These are phyloP conservation scores for Hymenoscyphus fructigenus DNA, from an alignment of 2,329 filamentous ascomycete species.

Conservation along the genomic window DNA sequence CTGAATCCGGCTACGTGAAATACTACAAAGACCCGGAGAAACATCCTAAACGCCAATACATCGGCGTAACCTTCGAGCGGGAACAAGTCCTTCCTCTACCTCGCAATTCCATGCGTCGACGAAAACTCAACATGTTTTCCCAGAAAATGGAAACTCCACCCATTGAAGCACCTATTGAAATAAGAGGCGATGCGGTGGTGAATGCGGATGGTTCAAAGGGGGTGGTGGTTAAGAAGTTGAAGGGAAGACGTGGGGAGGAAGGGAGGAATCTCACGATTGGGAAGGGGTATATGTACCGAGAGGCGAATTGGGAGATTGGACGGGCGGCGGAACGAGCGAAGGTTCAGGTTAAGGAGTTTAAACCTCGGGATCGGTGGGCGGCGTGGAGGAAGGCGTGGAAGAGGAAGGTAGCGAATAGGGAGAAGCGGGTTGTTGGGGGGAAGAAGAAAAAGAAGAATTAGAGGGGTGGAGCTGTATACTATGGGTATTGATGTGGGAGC, in stretches of 20 bases:
- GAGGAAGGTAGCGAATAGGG: slow-evolving; percentile 49
- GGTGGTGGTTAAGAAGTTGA: slow-evolving; percentile 11
- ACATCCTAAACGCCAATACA: slow-evolving; percentile 89
- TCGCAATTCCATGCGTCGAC: slow-evolving; percentile 67
- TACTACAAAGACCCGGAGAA: slow-evolving; percentile 87
- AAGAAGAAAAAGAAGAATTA: slow-evolving; percentile 28
- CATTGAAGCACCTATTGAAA: slow-evolving; percentile 12
- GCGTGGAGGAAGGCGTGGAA: slow-evolving; percentile 62
- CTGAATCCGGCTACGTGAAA: slow-evolving; percentile 84
- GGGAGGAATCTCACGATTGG: slow-evolving; percentile 43
- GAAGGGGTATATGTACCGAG: slow-evolving; percentile 62
- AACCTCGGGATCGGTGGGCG: slow-evolving; percentile 54
- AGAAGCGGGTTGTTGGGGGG: slow-evolving; percentile 53
- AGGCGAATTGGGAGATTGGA: slow-evolving; percentile 69
- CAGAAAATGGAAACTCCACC: slow-evolving; percentile 43
- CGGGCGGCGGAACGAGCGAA: slow-evolving; percentile 59
- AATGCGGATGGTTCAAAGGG: slow-evolving; percentile 16
- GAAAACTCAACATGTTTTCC: slow-evolving; percentile 72
- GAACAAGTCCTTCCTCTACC: slow-evolving; percentile 77
- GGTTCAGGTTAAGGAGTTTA: slow-evolving; percentile 56
- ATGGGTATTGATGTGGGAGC: background rate
- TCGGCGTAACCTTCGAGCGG: slow-evolving; percentile 87
- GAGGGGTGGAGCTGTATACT: background rate
- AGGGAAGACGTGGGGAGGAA: slow-evolving; percentile 35
- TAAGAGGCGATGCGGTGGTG: slow-evolving; percentile 17